phyloP scores from a whole-genome alignment of 2,329 filamentous ascomycete genomes.

The Pseudopithomyces maydicus region DNA sequence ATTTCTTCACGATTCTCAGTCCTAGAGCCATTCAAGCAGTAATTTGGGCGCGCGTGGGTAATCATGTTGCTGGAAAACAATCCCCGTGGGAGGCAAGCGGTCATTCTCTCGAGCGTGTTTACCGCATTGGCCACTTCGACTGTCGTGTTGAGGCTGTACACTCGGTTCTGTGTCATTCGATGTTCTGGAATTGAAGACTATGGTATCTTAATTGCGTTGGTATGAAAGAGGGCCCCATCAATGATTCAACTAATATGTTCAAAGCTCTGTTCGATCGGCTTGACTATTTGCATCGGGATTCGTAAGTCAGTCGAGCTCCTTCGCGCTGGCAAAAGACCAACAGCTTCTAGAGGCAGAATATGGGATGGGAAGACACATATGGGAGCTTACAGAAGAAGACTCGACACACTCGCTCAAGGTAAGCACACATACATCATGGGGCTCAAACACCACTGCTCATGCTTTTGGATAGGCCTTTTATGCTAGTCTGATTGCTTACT shows the following conservation, averaged over 20 bases:
- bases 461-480: slow-evolving; percentile 32
- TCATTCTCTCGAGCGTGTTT: slow-evolving; percentile 5
- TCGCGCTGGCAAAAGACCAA: slow-evolving; percentile 12
- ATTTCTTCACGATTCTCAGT: background rate
- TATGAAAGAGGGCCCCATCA: background rate
- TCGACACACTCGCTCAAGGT: slow-evolving; percentile 32
- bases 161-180: slow-evolving; percentile 7
- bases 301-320: slow-evolving; percentile 22
- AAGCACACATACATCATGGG: background rate
- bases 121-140: slow-evolving; percentile 1
- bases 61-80: slow-evolving; percentile 1
- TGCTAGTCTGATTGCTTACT: slow-evolving; percentile 39
- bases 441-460: slow-evolving; percentile 2
- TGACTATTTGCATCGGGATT: slow-evolving; percentile 34
- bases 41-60: background rate
- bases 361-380: slow-evolving; percentile 36
- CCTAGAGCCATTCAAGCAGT: no score
- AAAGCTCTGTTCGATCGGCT: slow-evolving; percentile 33
- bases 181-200: slow-evolving; percentile 10
- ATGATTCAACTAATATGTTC: background rate
- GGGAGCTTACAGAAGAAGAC: slow-evolving; percentile 16
- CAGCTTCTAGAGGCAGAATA: slow-evolving; percentile 27
- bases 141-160: slow-evolving; percentile 7
- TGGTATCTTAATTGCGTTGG: slow-evolving; percentile 3
- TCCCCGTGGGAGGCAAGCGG: slow-evolving; percentile 5